Evolutionary conservation across 2,329 filamentous ascomycete genomes (phyloP).

Genomic region (Knufia petricola): DNA sequence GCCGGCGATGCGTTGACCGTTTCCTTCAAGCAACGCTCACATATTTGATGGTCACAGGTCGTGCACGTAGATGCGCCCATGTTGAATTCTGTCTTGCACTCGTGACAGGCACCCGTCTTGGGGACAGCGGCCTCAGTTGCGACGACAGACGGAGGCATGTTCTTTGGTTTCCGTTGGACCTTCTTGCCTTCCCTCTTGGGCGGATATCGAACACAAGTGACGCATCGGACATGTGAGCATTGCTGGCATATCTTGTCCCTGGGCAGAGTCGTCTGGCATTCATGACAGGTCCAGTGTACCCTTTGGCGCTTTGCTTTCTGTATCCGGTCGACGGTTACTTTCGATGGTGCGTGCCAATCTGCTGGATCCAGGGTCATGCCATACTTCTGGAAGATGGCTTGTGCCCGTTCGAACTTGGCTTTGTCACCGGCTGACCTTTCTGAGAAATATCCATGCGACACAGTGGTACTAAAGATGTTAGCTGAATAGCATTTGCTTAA

Average conservation of each 20-base stretch:
- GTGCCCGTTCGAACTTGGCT: conserved; percentile 35
- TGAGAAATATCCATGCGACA: not conserved
- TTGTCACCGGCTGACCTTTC: conserved; percentile 4
- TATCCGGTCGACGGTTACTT: conserved; percentile 29
- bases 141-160: not conserved
- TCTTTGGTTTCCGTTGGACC: conserved; percentile 18
- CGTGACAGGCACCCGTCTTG: conserved; percentile 14
- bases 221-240: conserved; percentile 74
- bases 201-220: conserved; percentile 67
- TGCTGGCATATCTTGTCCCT: conserved; percentile 61
- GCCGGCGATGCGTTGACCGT: not conserved
- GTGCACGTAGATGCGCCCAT: conserved; percentile 14
- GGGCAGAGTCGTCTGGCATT: conserved; percentile 66
- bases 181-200: conserved; percentile 48
- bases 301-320: conserved; percentile 39
- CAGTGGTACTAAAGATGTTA: conserved; percentile 2
- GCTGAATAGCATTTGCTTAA: not conserved
- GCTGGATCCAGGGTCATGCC: conserved; percentile 35
- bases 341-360: conserved; percentile 31
- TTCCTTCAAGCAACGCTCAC: conserved; percentile 15
- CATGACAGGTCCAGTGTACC: conserved; percentile 58
- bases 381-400: conserved; percentile 39
- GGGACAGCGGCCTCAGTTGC: not conserved
- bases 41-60: conserved; percentile 20
- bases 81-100: conserved; percentile 18